Conservation (phyloP, 2,329 filamentous ascomycete genomes). For the Fusarium torulosum region DNA sequence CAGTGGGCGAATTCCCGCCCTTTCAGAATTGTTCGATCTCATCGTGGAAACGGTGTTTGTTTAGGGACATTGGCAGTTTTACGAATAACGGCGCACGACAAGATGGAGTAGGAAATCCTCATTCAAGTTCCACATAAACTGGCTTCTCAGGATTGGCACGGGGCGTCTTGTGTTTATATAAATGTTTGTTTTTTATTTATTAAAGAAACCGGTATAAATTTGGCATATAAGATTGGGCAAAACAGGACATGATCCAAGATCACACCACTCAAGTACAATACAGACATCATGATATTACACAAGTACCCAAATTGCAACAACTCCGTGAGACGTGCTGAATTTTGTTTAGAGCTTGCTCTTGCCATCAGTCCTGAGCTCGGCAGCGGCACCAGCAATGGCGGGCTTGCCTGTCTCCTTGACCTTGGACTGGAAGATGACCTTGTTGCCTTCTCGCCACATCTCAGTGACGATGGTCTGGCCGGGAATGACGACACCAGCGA, state of each 20-base stretch:
- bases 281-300: constrained; percentile 45
- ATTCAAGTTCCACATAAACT: constrained; percentile 28
- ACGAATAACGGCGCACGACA: constrained; percentile 29
- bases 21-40: constrained; percentile 61
- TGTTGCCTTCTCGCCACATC: constrained; percentile 91
- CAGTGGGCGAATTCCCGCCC: constrained; percentile 53
- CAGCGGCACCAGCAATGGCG: constrained; percentile 84
- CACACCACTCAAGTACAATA: constrained; percentile 45
- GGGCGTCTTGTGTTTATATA: constrained; percentile 31
- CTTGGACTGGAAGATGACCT: constrained; percentile 85
- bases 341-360: constrained; percentile 51
- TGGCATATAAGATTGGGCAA: constrained; percentile 35
- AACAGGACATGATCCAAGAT: constrained; percentile 31
- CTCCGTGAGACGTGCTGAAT: constrained; percentile 18
- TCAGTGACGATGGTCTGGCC: constrained; percentile 92
- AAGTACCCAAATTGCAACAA: constrained; percentile 32
- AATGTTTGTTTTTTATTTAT: not conserved
- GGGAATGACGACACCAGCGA: constrained; percentile 85
- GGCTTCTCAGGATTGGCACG: constrained; percentile 14
- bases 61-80: constrained; percentile 39
- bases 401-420: constrained; percentile 95
- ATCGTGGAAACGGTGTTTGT: constrained; percentile 60
- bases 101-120: constrained; percentile 29
- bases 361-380: constrained; percentile 70
- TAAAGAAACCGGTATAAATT: constrained; percentile 20